Conservation (phyloP, 441 rosid species). For the Metrosideros polymorpha region DNA sequence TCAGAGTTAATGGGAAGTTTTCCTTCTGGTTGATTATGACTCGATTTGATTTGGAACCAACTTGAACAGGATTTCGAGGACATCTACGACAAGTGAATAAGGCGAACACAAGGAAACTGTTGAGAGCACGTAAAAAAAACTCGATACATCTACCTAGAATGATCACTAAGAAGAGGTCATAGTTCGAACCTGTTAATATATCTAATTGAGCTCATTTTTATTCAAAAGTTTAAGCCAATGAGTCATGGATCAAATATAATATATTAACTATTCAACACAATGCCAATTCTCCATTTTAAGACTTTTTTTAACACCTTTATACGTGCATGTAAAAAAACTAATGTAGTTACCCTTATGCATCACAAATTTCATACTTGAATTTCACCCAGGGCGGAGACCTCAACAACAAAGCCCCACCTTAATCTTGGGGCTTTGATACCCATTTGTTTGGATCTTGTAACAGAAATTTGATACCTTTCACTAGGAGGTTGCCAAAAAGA, state of each 20-base stretch:
- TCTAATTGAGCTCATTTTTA: not conserved
- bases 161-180: fast-evolving
- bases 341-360: not conserved
- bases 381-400: too few relatives aligned
- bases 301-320: not conserved
- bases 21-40: not conserved
- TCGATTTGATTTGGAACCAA: not conserved
- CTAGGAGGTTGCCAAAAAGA: not conserved
- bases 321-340: not conserved
- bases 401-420: not conserved
- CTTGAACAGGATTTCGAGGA: not conserved
- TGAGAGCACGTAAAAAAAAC: not conserved
- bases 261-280: not conserved
- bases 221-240: not conserved
- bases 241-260: not conserved
- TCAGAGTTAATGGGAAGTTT: not conserved
- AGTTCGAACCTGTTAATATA: fast-evolving
- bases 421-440: not conserved
- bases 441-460: not conserved
- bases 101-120: not conserved
- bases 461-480: too few relatives aligned
- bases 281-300: not conserved
- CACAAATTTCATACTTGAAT: not conserved
- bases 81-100: not conserved
- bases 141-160: too few relatives aligned